Evolutionary conservation across 495 filamentous ascomycete genomes (phyloP), one percentile per base, ranked within the genome.

Genomic region (Chaetomium fimeti): DNA sequence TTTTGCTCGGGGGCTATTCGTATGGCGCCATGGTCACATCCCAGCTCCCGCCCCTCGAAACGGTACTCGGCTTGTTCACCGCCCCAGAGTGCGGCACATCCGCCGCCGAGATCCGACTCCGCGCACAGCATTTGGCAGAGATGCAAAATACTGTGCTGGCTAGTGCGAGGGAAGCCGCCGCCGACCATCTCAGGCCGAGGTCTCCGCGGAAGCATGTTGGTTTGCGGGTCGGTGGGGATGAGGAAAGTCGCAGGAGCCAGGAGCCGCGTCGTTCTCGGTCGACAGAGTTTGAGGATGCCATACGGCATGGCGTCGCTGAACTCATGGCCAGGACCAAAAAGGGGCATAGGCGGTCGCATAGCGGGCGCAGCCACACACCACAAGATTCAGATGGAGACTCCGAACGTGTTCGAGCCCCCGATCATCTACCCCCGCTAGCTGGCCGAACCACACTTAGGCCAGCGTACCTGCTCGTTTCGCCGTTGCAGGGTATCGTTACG

Each of bases 1-100:
- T 92, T 6, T 71, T 96, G 2, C 72, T 95, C 5, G 89, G 83
- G 2, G 94, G 94, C 47, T 98, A 98, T 74, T 97, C 93, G 0
- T 98, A 96, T 71, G 94, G 94, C 42, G 88, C 91, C 6, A 79
- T 97, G 64, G 85, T 98, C 48, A 85, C 90, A 13, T 85, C 83
- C 5, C 85, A 87, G 66, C 84, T 93, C 6, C 92, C 92, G 3
- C 71, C 80, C 13, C 74, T 88, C 27, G 72, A 79, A 16, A 75
- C 79, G 2, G 83, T 96, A 48, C 66, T 89, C 3, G 66, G 81
- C 0, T 74, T 83, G 5, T 91, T 97, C 66, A 69, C 76, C 43
- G 68, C 72, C 8, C 82, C 84, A 0, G 60, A 69, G 9, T 68
- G 75, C n/a, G 82, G 80, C 25, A 85, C 84, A 0, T 73, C 83